Evolutionary conservation across 352 stramenopile genomes (phyloP).

Genomic region (Peronospora tabacina): DNA sequence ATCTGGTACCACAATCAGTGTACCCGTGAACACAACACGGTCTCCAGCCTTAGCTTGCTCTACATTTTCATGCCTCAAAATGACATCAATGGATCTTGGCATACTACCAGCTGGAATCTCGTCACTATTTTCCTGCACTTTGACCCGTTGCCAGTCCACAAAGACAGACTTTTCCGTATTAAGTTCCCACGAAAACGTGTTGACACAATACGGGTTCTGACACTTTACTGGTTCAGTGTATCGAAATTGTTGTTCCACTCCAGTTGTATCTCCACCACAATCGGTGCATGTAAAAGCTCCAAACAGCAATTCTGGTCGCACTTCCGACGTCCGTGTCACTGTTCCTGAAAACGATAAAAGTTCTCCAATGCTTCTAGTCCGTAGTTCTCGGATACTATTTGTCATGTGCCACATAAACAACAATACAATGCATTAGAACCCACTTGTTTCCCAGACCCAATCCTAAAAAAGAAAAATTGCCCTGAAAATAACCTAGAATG

Average conservation of each 20-base stretch:
- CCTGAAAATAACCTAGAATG: too few species aligned
- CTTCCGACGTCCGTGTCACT: slow-evolving; percentile 96
- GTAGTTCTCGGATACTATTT: slow-evolving; percentile 86
- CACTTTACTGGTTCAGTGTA: slow-evolving; percentile 96
- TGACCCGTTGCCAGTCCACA: slow-evolving; percentile 97
- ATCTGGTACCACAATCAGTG: slow-evolving; percentile 94
- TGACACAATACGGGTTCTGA: slow-evolving; percentile 93
- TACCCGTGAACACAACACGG: slow-evolving; percentile 92
- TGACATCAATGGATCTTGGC: slow-evolving; percentile 95
- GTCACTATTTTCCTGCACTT: slow-evolving; percentile 98
- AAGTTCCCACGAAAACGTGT: slow-evolving; percentile 82
- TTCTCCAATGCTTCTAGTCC: slow-evolving; percentile 90
- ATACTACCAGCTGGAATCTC: slow-evolving; percentile 98
- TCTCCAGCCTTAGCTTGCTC: slow-evolving; percentile 94
- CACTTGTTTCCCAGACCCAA: not conserved
- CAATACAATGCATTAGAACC: not conserved
- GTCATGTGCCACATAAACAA: not conserved
- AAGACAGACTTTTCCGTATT: slow-evolving; percentile 91
- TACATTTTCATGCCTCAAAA: slow-evolving; percentile 97
- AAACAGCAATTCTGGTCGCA: slow-evolving; percentile 94
- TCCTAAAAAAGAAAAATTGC: slow-evolving; percentile 1
- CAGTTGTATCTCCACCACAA: slow-evolving; percentile 87
- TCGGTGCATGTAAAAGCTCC: slow-evolving; percentile 93
- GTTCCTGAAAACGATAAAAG: slow-evolving; percentile 92
- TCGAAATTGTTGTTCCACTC: slow-evolving; percentile 96